Base-by-base conservation (phyloP, 192 early-diverging fungal species). In the Entomortierella chlamydospora region DNA sequence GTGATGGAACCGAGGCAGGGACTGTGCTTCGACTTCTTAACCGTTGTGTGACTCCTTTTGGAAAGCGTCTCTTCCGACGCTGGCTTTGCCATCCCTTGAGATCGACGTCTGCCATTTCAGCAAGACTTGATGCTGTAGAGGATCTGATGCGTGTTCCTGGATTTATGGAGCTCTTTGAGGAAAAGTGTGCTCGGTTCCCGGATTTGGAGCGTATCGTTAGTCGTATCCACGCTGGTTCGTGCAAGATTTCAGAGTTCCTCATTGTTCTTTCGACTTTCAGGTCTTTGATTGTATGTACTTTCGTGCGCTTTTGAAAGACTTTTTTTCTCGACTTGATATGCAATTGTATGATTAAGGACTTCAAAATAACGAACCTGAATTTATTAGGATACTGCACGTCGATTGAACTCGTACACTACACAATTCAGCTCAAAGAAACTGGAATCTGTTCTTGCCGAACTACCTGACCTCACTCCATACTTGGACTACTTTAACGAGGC, bases 41-140 rank as follows among this genome's bases (percentile, higher is more conserved):
- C 68, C 93, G 92, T 47, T 93, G 94, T 54, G 82, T 87, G 13
- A 94, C 97, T 9, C 92, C 98, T 22, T 96, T 98, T 82, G 98
- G 98, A 26, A 94, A 92, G 50, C 88, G 94, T 10, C 73, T 90
- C 41, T 91, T 96, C 56, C 83, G 87, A 26, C 84, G 84, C 51
- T 99, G 97, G 97, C 60, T 93, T 4, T 97, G 95, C 72, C 95
- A 99, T 71, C 97, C 97, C 17, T 73, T 98, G 37, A 83, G 93
- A 4, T 84, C 86, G 1, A 71, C 82, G 7, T 59, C 68, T 0
- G 93, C 84, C 1, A 98, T 99, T 57, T 91, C 94, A 49, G 91
- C 88, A 1, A 87, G 97, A 9, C 84, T 96, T n/a, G 93, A 99
- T 65, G 94, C 91, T 1, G 87, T 97, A 2, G 96, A 98, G 34